These are phyloP conservation scores for Aspergillus sp. DNA, from an alignment of 2,329 filamentous ascomycete genomes.

Conservation along the genomic window DNA sequence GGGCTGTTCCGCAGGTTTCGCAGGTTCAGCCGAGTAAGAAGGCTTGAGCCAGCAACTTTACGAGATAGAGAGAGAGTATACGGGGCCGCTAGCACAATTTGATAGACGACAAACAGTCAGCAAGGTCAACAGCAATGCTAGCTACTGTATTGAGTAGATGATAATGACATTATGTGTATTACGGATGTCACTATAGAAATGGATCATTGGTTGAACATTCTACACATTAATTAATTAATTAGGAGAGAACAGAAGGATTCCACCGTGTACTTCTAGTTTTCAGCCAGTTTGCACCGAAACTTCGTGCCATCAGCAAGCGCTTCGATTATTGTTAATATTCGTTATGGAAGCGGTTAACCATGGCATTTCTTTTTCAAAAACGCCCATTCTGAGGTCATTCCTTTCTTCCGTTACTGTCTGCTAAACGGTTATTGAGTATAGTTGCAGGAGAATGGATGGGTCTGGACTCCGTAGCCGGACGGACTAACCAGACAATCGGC, in stretches of 20 bases:
- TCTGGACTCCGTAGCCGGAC: background rate
- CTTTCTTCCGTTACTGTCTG: no score
- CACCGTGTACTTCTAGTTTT: no score
- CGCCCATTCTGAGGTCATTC: no score
- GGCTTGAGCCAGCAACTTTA: background rate
- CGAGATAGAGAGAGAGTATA: background rate
- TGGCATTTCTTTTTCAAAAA: no score
- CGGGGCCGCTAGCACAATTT: background rate
- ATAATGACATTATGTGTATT: background rate
- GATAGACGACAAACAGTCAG: background rate
- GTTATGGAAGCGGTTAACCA: no score
- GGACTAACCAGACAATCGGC: background rate
- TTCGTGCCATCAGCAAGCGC: no score
- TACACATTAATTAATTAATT: background rate
- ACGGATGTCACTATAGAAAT: constrained; percentile 2
- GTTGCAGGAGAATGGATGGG: background rate
- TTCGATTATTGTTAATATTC: no score
- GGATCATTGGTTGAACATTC: background rate
- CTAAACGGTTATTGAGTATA: no score
- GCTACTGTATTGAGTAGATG: background rate
- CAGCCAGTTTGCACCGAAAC: no score
- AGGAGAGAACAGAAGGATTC: no score
- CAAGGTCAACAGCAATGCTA: background rate
- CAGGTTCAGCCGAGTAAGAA: background rate
- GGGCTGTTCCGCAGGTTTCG: constrained; percentile 44